Conservation (phyloP, 1,139 yeast species). For the Taphrina communis region DNA sequence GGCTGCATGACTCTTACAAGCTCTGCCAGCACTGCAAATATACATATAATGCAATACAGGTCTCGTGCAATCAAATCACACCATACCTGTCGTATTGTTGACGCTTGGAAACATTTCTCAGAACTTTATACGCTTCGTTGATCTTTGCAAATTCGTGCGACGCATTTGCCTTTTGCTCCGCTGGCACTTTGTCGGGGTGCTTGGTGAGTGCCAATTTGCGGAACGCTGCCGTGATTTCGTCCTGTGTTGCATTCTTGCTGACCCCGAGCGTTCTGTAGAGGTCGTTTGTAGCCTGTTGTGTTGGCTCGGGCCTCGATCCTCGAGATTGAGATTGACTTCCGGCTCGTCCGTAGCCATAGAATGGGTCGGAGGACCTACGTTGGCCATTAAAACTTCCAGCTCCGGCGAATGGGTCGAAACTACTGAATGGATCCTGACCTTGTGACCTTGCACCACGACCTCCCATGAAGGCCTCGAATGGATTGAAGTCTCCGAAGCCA, state of each 20-base stretch:
- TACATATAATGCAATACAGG: not conserved
- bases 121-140: conserved; percentile 75
- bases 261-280: conserved; percentile 80
- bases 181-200: conserved; percentile 79
- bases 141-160: conserved; percentile 66
- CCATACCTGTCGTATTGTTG: conserved; percentile 37
- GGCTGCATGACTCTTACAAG: too few species aligned
- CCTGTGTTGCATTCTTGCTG: conserved; percentile 61
- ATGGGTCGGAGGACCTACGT: conserved; percentile 27
- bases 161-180: conserved; percentile 53
- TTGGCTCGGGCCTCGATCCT: not conserved
- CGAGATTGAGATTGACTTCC: conserved; percentile 22
- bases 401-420: conserved; percentile 24
- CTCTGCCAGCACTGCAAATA: too few species aligned
- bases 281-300: conserved; percentile 56
- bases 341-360: conserved; percentile 32
- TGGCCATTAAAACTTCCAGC: conserved; percentile 31
- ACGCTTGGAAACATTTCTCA: conserved; percentile 48
- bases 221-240: conserved; percentile 72
- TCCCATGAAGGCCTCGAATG: conserved; percentile 38
- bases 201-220: conserved; percentile 69
- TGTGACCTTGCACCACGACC: conserved; percentile 1
- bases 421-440: conserved; percentile 12
- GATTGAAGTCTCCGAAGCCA: conserved; percentile 32
- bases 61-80: not conserved